Percentiles rank a stretch among this genome's conserved stretches.
Evolutionary conservation across 2,329 filamentous ascomycete species (phyloP).

Genomic region (Trichoderma sp.): DNA sequence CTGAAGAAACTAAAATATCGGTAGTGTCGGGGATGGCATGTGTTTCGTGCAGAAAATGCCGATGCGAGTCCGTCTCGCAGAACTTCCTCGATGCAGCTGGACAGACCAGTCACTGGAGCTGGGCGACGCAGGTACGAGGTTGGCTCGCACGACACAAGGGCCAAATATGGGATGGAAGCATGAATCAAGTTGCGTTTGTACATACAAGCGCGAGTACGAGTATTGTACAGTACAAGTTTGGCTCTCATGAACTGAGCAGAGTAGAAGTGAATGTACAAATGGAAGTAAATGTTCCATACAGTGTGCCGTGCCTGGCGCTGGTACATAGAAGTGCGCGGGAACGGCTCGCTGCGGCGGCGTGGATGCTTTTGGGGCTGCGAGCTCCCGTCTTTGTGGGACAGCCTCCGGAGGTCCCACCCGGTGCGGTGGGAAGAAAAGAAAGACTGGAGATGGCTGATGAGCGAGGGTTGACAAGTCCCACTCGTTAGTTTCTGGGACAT

Average conservation of each 20-base stretch:
- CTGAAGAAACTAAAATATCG: background rate
- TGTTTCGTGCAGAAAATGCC: background rate
- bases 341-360: conserved; percentile 21
- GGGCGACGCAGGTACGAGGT: conserved; percentile 14
- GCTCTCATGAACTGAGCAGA: background rate
- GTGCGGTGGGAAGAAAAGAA: background rate
- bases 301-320: conserved; percentile 22
- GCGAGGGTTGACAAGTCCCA: background rate
- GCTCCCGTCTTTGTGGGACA: conserved; percentile 24
- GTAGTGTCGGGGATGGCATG: background rate
- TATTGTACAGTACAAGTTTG: too few relatives aligned
- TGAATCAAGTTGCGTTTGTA: too few relatives aligned
- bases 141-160: conserved; percentile 7
- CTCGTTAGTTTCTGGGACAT: background rate
- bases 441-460: background rate
- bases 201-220: background rate
- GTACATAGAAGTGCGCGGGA: conserved; percentile 20
- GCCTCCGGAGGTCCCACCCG: conserved; percentile 21
- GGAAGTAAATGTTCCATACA: background rate
- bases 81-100: background rate
- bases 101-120: background rate
- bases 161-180: background rate
- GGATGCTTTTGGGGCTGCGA: conserved; percentile 18
- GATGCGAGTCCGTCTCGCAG: background rate
- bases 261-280: background rate